Percentiles rank a stretch among this genome's conserved stretches.
Conservation (phyloP, 2,329 filamentous ascomycete species). For the Aspergillus sp. region DNA sequence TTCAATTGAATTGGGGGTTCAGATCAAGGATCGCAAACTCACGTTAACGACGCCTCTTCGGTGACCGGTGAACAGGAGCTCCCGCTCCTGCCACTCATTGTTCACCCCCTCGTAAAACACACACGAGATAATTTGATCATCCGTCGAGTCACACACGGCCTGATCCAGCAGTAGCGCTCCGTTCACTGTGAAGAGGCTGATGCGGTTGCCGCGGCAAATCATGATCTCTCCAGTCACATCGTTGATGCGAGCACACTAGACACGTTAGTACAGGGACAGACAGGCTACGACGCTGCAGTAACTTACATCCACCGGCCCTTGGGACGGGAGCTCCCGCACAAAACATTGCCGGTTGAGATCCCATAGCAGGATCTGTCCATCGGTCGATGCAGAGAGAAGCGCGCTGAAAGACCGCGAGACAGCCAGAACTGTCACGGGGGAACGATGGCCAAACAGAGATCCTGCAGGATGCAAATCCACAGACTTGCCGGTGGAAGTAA, state of each 20-base stretch:
- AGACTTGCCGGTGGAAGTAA: slow-evolving; percentile 64
- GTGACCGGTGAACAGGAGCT: slow-evolving; percentile 87
- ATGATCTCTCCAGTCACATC: slow-evolving; percentile 88
- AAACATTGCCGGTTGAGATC: slow-evolving; percentile 89
- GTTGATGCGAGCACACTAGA: slow-evolving; percentile 80
- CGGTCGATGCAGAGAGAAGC: slow-evolving; percentile 76
- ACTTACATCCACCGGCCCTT: slow-evolving; percentile 51
- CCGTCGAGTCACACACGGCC: slow-evolving; percentile 68
- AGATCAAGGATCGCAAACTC: slow-evolving; percentile 10
- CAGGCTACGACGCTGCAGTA: not conserved
- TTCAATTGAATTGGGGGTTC: not conserved
- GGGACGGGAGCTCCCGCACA: slow-evolving; percentile 68
- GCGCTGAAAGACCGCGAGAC: slow-evolving; percentile 86
- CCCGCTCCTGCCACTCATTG: slow-evolving; percentile 88
- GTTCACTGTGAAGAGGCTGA: slow-evolving; percentile 83
- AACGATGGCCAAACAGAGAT: slow-evolving; percentile 87
- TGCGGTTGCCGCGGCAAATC: slow-evolving; percentile 72
- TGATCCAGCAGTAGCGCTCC: slow-evolving; percentile 80
- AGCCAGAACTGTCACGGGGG: slow-evolving; percentile 76
- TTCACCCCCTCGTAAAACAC: slow-evolving; percentile 90
- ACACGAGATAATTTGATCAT: slow-evolving; percentile 77
- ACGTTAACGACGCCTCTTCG: slow-evolving; percentile 76
- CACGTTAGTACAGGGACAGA: slow-evolving; percentile 15
- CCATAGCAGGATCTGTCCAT: slow-evolving; percentile 86
- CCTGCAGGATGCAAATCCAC: slow-evolving; percentile 78